A percentile compares a stretch with the other conserved stretches of the same genome.
Evolutionary conservation across 768 basidiomycete genomes (phyloP).

Genomic region (Imleria badia): DNA sequence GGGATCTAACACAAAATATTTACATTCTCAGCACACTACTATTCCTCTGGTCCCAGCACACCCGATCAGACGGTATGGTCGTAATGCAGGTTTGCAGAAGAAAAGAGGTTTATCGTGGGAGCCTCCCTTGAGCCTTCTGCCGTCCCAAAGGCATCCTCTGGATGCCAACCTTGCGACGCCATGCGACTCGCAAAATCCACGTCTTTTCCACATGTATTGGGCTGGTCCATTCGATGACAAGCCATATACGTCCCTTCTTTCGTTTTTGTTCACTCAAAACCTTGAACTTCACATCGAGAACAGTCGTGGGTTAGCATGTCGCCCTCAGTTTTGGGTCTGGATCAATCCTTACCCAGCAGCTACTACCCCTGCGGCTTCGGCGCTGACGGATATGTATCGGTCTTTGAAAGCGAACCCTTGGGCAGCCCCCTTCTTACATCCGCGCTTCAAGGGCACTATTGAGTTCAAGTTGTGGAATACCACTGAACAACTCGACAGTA

Average conservation of each 20-base stretch:
- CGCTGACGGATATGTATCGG: slow-evolving; percentile 78
- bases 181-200: slow-evolving; percentile 77
- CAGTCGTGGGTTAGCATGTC: slow-evolving; percentile 48
- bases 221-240: slow-evolving; percentile 96
- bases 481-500: slow-evolving; percentile 88
- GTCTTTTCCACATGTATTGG: slow-evolving; percentile 96
- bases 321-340: slow-evolving; percentile 95
- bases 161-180: slow-evolving; percentile 40
- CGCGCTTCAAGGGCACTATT: slow-evolving; percentile 83
- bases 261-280: slow-evolving; percentile 93
- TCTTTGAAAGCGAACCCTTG: slow-evolving; percentile 80
- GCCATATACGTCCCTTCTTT: slow-evolving; percentile 88
- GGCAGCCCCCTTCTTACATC: slow-evolving; percentile 90
- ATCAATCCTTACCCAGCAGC: slow-evolving; percentile 94
- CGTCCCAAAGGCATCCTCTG: slow-evolving; percentile 44
- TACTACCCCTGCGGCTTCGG: slow-evolving; percentile 74
- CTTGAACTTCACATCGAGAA: slow-evolving; percentile 66
- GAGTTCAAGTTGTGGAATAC: slow-evolving; percentile 97
- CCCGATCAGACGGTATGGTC: slow-evolving; percentile 38
- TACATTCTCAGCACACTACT: slow-evolving; percentile 5
- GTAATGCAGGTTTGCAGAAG: slow-evolving; percentile 54
- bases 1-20: slow-evolving; percentile 20
- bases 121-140: slow-evolving; percentile 46
- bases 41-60: slow-evolving; percentile 21
- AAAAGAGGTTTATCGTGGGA: slow-evolving; percentile 65